Evolutionary conservation across 805 yeast species (phyloP).

Genomic region (Schwanniomyces polymorphus): DNA sequence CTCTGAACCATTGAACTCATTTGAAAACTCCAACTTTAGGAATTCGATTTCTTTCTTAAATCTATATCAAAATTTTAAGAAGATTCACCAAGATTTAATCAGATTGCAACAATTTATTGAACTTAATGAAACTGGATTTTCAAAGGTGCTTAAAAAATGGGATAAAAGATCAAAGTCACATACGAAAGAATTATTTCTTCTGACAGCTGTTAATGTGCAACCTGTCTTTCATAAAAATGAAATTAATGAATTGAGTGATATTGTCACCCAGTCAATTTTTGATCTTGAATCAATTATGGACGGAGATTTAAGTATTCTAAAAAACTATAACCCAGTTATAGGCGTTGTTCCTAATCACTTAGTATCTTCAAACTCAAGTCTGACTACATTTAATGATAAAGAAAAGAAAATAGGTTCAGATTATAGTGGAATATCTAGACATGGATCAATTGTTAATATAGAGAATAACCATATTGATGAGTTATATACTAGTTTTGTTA

Average conservation of each 20-base stretch:
- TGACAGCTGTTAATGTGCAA: slow-evolving; percentile 93
- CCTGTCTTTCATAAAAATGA: slow-evolving; percentile 93
- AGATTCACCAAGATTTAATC: slow-evolving; percentile 84
- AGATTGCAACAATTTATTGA: slow-evolving; percentile 92
- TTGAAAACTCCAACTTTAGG: slow-evolving; percentile 41
- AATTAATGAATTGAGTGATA: slow-evolving; percentile 80
- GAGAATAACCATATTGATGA: slow-evolving; percentile 61
- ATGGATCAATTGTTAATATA: slow-evolving; percentile 15
- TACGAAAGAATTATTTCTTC: slow-evolving; percentile 86
- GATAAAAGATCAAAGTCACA: slow-evolving; percentile 94
- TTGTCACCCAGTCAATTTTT: slow-evolving; percentile 62
- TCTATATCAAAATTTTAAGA: slow-evolving; percentile 82
- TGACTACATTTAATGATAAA: not conserved
- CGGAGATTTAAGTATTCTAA: slow-evolving; percentile 40
- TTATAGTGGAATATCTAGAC: slow-evolving; percentile 6
- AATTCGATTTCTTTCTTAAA: slow-evolving; percentile 78
- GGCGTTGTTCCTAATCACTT: not conserved
- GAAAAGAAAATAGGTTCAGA: slow-evolving; percentile 1
- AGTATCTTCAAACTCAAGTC: not conserved
- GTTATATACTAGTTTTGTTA: slow-evolving; percentile 67
- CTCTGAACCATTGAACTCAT: not conserved
- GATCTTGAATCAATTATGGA: slow-evolving; percentile 66
- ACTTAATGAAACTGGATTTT: slow-evolving; percentile 92
- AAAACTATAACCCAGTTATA: slow-evolving; percentile 6
- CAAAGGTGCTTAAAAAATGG: slow-evolving; percentile 96